Base-by-base conservation (phyloP, 1,284 basidiomycete genomes). In the Exobasidium cylindrosporum region DNA sequence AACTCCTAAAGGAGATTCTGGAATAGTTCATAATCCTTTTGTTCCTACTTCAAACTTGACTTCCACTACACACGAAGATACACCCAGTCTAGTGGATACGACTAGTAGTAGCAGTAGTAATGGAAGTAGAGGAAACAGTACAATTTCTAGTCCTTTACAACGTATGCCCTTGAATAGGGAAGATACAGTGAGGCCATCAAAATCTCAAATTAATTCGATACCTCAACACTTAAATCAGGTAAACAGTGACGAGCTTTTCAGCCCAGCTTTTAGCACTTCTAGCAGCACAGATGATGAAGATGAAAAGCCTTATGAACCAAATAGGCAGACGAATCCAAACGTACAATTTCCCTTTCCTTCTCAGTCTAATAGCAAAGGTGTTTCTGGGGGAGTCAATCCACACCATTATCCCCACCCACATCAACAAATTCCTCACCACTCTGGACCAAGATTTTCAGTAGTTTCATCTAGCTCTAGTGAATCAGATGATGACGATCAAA, bases 211-310 rank as follows among this genome's bases (percentile, higher is more conserved):
- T 23, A 14, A 21, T 21, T 14, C 14, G 4, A 24, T 17, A 5
- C 1, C 28, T 17, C 40, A 45, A 30, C 23, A 30, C 13, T 10
- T 10, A 5, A 21, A 17, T 52, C 49, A 60, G 63, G 70, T 31
- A 61, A 64, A 28, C 64, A 63, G 13, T 63, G 63, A 54, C 65
- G 47, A 24, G 4, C 52, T 73, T 26, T 71, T 73, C 54, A 73
- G 71, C 58, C 69, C 69, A 0, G 61, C 55, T 31, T 68, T 65
- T 26, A 71, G 71, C 54, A 64, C 65, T 17, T 65, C 66, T 50
- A 70, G 68, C 21, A 71, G 66, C 61, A 72, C 67, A 49, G 72
- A 73, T 28, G 71, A 73, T 50, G 69, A 72, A 35, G 71, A 73
- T 45, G 71, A 73, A 54, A 35, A 65, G 23, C 69, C 69, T 0